phyloP scores from a whole-genome alignment of 2,329 filamentous ascomycete genomes.

The Hymenoscyphus albidus region DNA sequence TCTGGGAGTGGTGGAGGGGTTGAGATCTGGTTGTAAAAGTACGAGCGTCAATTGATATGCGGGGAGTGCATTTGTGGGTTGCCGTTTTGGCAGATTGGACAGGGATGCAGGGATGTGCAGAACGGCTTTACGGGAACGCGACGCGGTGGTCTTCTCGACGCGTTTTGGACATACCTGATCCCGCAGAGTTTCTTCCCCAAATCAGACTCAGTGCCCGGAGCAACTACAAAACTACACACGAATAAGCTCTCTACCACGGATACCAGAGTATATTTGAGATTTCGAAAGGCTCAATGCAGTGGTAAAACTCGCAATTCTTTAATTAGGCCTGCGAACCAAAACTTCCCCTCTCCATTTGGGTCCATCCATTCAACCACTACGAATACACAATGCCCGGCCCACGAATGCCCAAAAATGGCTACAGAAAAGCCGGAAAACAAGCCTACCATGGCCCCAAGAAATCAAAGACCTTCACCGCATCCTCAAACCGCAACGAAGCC shows the following conservation, averaged over 20 bases:
- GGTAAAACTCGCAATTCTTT: conserved; percentile 28
- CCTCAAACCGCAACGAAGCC: conserved; percentile 70
- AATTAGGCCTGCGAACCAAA: conserved; percentile 23
- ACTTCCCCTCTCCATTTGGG: conserved; percentile 1
- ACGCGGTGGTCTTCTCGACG: conserved; percentile 13
- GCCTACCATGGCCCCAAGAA: conserved; percentile 66
- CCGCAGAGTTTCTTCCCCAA: neutral
- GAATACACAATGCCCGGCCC: conserved; percentile 51
- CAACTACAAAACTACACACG: neutral
- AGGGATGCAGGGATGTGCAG: neutral
- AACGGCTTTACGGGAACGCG: conserved; percentile 11
- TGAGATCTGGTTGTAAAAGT: neutral
- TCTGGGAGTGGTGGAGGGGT: neutral
- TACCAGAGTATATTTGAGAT: neutral
- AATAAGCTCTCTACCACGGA: neutral
- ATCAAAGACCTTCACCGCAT: conserved; percentile 73
- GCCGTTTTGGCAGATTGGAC: neutral
- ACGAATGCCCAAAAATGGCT: conserved; percentile 60
- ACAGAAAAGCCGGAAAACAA: conserved; percentile 62
- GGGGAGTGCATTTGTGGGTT: neutral
- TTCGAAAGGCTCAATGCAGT: neutral
- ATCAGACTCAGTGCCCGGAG: neutral
- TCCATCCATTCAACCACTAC: conserved; percentile 5
- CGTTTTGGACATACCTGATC: conserved; percentile 1
- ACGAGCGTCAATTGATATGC: conserved; percentile 9